Base-by-base conservation (phyloP, 1,284 basidiomycete genomes). In the Ustilago bromivora region DNA sequence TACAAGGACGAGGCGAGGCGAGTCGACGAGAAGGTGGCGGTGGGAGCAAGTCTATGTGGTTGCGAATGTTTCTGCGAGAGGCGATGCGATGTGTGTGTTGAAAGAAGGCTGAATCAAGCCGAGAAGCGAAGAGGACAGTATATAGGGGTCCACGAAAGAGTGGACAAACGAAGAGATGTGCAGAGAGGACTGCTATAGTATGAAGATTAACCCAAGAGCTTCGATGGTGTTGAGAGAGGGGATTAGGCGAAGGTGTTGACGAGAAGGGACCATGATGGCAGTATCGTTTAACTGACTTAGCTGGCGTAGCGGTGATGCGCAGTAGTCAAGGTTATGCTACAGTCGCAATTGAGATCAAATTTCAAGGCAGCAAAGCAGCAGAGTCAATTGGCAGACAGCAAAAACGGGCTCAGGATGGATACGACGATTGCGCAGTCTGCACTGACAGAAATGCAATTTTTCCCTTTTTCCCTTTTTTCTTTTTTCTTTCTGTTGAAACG, bases 101-200 rank as follows among this genome's bases (percentile, higher is more conserved):
- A 34, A 38, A 19, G 4, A 12, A 23, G 17, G 53, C 53, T 54
- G 53, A 54, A 54, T 46, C 23, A 57, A 35, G 56, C 40, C 31
- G 56, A n/a, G 4, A 32, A 31, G n/a, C 5, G 38, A 11, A 9
- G 19, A 53, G 40, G 15, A 31, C 43, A 35, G 13, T 31, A 51
- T n/a, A 31, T 9, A 13, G 19, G 43, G 34, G 28, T 63, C 54
- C 61, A 57, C 15, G 61, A 51, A 63, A 56, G 32, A 51, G 61
- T 63, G 36, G 61, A 63, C n/a, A 17, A 36, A 40, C 35, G 40
- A 35, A 32, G 34, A 46, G 43, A 36, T 32, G 15, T 61, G 66
- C 66, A 67, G 66, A 61, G 40, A 43, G 54, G n/a, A 57, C 58
- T 67, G 59, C 66, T 49, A 36, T 49, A 57, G 58, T 54, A 31